Evolutionary conservation across 2,329 filamentous ascomycete genomes (phyloP).

Genomic region (Knoxdaviesia proteae): DNA sequence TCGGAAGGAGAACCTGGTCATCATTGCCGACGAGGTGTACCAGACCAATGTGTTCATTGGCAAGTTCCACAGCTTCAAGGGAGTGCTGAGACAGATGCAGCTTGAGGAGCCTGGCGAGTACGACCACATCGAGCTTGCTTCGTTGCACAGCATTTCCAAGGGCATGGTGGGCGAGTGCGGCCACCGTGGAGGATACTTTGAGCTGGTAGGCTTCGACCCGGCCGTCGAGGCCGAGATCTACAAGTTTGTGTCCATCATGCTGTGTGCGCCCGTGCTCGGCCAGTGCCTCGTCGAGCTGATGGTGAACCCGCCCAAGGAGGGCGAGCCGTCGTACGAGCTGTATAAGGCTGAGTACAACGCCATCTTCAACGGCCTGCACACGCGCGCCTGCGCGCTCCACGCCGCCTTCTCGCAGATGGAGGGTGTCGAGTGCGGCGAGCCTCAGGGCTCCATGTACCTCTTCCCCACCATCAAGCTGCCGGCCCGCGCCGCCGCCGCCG

Average conservation of each 20-base stretch:
- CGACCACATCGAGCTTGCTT: constrained; percentile 72
- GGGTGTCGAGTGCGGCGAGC: constrained; percentile 73
- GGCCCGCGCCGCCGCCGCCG: constrained; percentile 54
- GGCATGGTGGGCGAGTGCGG: constrained; percentile 98
- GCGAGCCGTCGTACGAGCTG: constrained; percentile 64
- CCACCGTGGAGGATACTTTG: constrained; percentile 93
- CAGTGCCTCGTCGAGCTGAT: constrained; percentile 95
- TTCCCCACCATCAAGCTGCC: constrained; percentile 85
- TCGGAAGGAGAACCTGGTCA: constrained; percentile 62
- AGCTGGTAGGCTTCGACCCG: constrained; percentile 73
- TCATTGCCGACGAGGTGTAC: constrained; percentile 95
- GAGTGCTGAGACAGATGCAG: constrained; percentile 63
- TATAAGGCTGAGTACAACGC: constrained; percentile 71
- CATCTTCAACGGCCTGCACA: constrained; percentile 59
- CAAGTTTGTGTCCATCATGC: constrained; percentile 94
- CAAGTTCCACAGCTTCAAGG: constrained; percentile 91
- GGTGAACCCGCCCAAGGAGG: constrained; percentile 79
- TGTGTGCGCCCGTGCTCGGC: constrained; percentile 85
- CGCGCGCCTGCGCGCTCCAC: constrained; percentile 70
- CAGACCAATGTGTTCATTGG: constrained; percentile 96
- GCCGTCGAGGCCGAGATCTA: constrained; percentile 85
- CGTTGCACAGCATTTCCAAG: constrained; percentile 85
- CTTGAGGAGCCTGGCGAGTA: constrained; percentile 53
- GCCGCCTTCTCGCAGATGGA: constrained; percentile 89
- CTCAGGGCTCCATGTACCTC: constrained; percentile 95